These are phyloP conservation scores for Fusarium foetens DNA, from an alignment of 2,329 filamentous ascomycete genomes.

Conservation along the genomic window DNA sequence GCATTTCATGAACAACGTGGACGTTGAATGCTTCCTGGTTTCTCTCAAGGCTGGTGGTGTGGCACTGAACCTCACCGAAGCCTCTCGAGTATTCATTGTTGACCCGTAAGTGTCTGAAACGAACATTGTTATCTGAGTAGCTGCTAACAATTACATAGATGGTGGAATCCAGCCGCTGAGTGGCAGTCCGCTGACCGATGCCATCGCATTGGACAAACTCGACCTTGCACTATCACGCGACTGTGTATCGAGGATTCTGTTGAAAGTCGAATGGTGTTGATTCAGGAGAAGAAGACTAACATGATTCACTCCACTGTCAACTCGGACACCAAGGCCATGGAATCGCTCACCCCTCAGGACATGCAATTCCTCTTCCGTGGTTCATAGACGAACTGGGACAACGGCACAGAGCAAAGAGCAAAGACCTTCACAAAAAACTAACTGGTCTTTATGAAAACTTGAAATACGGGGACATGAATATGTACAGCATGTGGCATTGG, in stretches of 20 bases:
- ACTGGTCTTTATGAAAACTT: background rate
- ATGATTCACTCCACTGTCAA: conserved; percentile 99
- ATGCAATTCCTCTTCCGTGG: conserved; percentile 97
- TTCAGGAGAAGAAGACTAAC: conserved; percentile 98
- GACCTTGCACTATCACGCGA: conserved; percentile 92
- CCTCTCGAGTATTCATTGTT: conserved; percentile 93
- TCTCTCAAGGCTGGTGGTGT: conserved; percentile 97
- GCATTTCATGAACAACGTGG: conserved; percentile 93
- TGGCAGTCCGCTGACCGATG: conserved; percentile 97
- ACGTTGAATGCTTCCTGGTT: conserved; percentile 95
- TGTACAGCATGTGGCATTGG: conserved; percentile 14
- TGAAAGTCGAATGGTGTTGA: conserved; percentile 91
- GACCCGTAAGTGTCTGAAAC: conserved; percentile 76
- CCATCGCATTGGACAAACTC: conserved; percentile 94
- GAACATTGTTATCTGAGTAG: background rate
- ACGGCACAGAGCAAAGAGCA: background rate
- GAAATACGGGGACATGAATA: background rate
- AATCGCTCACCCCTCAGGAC: conserved; percentile 89
- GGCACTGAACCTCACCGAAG: conserved; percentile 93
- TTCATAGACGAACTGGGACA: conserved; percentile 43
- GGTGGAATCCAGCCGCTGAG: conserved; percentile 99
- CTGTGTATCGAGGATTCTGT: conserved; percentile 97
- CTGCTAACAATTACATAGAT: conserved; percentile 63
- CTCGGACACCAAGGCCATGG: conserved; percentile 88
- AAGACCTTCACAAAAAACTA: too few species aligned